Percentiles rank a stretch among this genome's conserved stretches.
phyloP scores from a whole-genome alignment of 768 basidiomycete genomes.

The Rubroboletus pulcherrimus region DNA sequence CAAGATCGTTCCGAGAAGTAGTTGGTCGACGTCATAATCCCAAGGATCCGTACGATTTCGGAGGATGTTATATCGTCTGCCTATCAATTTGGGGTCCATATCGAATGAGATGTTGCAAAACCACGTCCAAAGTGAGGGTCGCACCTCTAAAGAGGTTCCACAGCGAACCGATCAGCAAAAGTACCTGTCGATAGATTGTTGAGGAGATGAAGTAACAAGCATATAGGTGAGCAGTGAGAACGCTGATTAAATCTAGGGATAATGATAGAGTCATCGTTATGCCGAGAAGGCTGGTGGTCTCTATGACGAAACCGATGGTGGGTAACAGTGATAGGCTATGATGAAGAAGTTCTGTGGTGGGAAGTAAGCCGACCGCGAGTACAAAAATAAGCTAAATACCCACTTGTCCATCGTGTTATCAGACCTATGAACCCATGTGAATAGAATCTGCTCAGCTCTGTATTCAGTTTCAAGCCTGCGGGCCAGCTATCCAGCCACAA shows the following conservation, averaged over 20 bases:
- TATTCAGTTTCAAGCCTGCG: slow-evolving; percentile 92
- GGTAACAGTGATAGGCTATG: slow-evolving; percentile 20
- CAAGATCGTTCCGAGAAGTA: slow-evolving; percentile 89
- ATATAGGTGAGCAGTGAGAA: slow-evolving; percentile 71
- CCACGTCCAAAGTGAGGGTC: slow-evolving; percentile 7
- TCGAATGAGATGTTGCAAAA: not conserved
- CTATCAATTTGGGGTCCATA: slow-evolving; percentile 36
- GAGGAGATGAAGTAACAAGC: slow-evolving; percentile 64
- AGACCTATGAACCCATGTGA: slow-evolving; percentile 65
- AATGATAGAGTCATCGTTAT: slow-evolving; percentile 67
- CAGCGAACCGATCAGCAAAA: slow-evolving; percentile 57
- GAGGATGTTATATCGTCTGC: slow-evolving; percentile 84
- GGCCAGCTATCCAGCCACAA: slow-evolving; percentile 95
- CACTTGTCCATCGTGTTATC: slow-evolving; percentile 71
- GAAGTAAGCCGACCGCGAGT: slow-evolving; percentile 7
- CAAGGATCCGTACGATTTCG: slow-evolving; percentile 86
- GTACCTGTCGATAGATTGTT: slow-evolving; percentile 56
- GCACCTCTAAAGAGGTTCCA: slow-evolving; percentile 91
- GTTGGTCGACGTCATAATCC: slow-evolving; percentile 89
- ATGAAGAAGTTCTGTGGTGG: slow-evolving; percentile 18
- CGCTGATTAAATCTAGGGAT: slow-evolving; percentile 57
- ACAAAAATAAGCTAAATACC: slow-evolving; percentile 25
- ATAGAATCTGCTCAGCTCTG: slow-evolving; percentile 85
- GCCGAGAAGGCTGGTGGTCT: slow-evolving; percentile 39
- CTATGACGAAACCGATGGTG: slow-evolving; percentile 30